Evolutionary conservation across 805 yeast genomes (phyloP).

Genomic region (Barnettozyma sucrosica): DNA sequence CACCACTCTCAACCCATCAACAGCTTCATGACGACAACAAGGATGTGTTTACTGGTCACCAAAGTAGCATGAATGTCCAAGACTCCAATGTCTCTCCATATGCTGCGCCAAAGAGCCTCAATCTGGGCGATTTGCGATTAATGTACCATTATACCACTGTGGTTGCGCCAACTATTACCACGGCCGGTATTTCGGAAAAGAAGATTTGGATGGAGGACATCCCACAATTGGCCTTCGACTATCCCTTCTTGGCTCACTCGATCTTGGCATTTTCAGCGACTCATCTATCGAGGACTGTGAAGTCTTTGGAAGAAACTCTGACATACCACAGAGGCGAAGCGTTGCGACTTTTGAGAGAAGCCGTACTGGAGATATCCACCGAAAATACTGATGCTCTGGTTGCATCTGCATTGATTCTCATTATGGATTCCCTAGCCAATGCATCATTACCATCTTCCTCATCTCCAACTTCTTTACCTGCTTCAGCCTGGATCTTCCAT

Average conservation of each 20-base stretch:
- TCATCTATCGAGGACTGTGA: slow-evolving; percentile 72
- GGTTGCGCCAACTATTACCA: slow-evolving; percentile 83
- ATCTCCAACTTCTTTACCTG: slow-evolving; percentile 57
- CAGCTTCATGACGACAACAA: slow-evolving; percentile 3
- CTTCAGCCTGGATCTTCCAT: slow-evolving; percentile 95
- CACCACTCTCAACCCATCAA: slow-evolving; percentile 21
- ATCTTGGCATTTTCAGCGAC: slow-evolving; percentile 89
- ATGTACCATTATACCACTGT: slow-evolving; percentile 84
- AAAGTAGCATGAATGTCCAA: not conserved
- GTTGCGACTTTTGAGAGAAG: slow-evolving; percentile 70
- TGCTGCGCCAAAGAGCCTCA: slow-evolving; percentile 45
- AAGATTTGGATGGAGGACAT: slow-evolving; percentile 85
- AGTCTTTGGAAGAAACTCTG: slow-evolving; percentile 73
- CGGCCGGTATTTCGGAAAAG: slow-evolving; percentile 83
- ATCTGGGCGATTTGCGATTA: slow-evolving; percentile 53
- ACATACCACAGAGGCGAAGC: slow-evolving; percentile 88
- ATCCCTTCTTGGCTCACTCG: slow-evolving; percentile 90
- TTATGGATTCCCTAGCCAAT: slow-evolving; percentile 91
- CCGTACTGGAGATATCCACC: slow-evolving; percentile 74
- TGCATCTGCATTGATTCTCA: slow-evolving; percentile 82
- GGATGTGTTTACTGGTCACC: slow-evolving; percentile 3
- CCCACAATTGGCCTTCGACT: slow-evolving; percentile 80
- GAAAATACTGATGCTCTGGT: slow-evolving; percentile 91
- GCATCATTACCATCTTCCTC: slow-evolving; percentile 49
- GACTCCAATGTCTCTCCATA: slow-evolving; percentile 13